Evolutionary conservation across 352 stramenopile genomes (phyloP).

Genomic region (Pythium utonaiense): DNA sequence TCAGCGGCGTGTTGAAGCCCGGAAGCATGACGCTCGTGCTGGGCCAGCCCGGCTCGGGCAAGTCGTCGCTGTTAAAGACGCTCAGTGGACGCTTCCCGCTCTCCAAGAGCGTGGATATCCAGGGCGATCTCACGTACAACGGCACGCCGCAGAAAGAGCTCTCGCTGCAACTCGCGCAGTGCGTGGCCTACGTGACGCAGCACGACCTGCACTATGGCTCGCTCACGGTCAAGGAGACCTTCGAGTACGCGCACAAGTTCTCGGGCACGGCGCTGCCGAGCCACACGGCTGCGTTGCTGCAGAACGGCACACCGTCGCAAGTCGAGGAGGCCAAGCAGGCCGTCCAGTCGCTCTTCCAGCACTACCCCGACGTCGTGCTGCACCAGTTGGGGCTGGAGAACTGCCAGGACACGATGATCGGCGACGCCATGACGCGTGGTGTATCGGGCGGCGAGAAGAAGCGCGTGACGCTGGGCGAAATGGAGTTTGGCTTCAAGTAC

Average conservation of each 20-base stretch:
- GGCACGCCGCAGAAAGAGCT: conserved; percentile 28
- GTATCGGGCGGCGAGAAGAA: conserved; percentile 85
- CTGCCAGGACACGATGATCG: conserved; percentile 30
- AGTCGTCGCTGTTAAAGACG: conserved; percentile 35
- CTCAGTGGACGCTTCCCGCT: conserved; percentile 41
- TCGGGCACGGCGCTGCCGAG: conserved; percentile 9
- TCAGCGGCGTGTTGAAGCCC: conserved; percentile 44
- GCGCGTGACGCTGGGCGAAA: conserved; percentile 78
- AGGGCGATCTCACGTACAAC: conserved; percentile 49
- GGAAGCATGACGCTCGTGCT: conserved; percentile 37
- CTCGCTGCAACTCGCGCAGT: conserved; percentile 30
- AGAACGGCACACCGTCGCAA: conserved; percentile 25
- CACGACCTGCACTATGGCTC: conserved; percentile 27
- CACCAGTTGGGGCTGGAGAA: conserved; percentile 35
- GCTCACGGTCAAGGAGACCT: conserved; percentile 34
- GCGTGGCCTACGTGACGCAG: conserved; percentile 28
- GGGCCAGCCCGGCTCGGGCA: conserved; percentile 31
- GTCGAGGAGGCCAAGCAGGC: conserved; percentile 8
- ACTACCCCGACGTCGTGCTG: conserved; percentile 36
- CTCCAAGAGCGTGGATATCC: conserved; percentile 32
- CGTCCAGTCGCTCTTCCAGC: conserved; percentile 17
- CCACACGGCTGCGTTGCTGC: conserved; percentile 13
- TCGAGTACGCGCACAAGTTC: conserved; percentile 30
- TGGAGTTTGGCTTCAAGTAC: conserved; percentile 64
- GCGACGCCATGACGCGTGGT: conserved; percentile 31